Conservation (phyloP, 2,329 filamentous ascomycete genomes). For the Sporothrix sp. region DNA sequence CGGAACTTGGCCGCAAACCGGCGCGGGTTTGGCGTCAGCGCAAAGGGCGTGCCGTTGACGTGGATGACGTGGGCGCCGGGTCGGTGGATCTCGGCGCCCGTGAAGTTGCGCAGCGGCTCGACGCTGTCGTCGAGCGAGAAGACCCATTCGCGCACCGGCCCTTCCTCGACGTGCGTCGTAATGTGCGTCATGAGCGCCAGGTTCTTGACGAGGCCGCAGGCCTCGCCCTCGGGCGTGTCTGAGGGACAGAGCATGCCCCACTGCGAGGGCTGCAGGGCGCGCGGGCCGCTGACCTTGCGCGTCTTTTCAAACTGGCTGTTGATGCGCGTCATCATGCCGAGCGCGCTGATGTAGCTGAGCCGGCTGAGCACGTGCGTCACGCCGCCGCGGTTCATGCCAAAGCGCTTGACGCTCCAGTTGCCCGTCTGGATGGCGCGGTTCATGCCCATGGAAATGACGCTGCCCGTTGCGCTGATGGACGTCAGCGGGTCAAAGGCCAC, state of each 20-base stretch:
- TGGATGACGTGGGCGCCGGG: conserved; percentile 82
- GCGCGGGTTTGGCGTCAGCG: conserved; percentile 76
- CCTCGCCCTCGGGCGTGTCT: conserved; percentile 96
- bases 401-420: conserved; percentile 96
- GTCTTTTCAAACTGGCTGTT: conserved; percentile 99
- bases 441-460: conserved; percentile 83
- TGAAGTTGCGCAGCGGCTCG: conserved; percentile 58
- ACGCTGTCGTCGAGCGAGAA: conserved; percentile 81
- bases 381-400: conserved; percentile 96
- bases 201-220: conserved; percentile 96
- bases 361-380: conserved; percentile 94
- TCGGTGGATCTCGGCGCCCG: conserved; percentile 76
- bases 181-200: conserved; percentile 98
- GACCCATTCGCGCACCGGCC: conserved; percentile 75
- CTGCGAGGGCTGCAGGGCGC: conserved; percentile 92
- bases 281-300: conserved; percentile 86
- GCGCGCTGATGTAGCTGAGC: conserved; percentile 88
- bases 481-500: conserved; percentile 79
- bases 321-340: conserved; percentile 99
- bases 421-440: conserved; percentile 94
- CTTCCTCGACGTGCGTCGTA: conserved; percentile 91
- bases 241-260: conserved; percentile 97
- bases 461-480: conserved; percentile 74
- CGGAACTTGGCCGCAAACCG: conserved; percentile 78
- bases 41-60: conserved; percentile 90